These are phyloP conservation scores for Polytrichum commune DNA, from an alignment of 225 moss, liverwort and hornwort species.

Conservation along the genomic window DNA sequence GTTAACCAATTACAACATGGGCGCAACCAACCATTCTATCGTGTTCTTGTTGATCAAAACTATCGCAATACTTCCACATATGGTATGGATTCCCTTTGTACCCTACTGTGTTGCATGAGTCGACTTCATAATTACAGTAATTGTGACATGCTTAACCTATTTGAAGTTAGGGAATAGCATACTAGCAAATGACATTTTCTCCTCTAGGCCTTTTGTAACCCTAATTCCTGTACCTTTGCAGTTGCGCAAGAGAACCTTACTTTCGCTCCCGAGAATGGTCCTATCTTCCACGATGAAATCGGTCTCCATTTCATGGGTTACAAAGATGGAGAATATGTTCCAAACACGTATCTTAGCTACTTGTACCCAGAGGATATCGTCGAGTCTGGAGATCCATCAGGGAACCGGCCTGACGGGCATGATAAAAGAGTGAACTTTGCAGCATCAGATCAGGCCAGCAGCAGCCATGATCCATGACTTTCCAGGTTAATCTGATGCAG, in stretches of 20 bases:
- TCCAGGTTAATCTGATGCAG: too few relatives aligned
- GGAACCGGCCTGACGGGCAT: neutral
- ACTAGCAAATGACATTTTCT: too few relatives aligned
- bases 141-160: too few relatives aligned
- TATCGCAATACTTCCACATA: constrained; percentile 48
- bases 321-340: constrained; percentile 50
- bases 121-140: too few relatives aligned
- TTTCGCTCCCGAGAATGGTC: constrained; percentile 32
- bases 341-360: constrained; percentile 45
- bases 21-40: constrained; percentile 57
- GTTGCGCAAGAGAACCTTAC: constrained; percentile 59
- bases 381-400: neutral
- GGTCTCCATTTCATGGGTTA: constrained; percentile 52
- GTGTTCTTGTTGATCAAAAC: constrained; percentile 56
- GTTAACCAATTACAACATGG: constrained; percentile 52
- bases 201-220: too few relatives aligned
- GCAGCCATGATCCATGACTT: neutral
- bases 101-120: neutral
- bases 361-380: constrained; percentile 41
- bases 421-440: neutral
- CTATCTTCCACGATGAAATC: constrained; percentile 46
- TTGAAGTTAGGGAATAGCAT: too few relatives aligned
- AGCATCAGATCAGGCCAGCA: neutral
- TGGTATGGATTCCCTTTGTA: constrained; percentile 18
- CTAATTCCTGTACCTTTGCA: constrained; percentile 16